Evolutionary conservation across 2,329 filamentous ascomycete genomes (phyloP), one percentile per base, ranked within the genome.

Genomic region (Stemphylium lycopersici): DNA sequence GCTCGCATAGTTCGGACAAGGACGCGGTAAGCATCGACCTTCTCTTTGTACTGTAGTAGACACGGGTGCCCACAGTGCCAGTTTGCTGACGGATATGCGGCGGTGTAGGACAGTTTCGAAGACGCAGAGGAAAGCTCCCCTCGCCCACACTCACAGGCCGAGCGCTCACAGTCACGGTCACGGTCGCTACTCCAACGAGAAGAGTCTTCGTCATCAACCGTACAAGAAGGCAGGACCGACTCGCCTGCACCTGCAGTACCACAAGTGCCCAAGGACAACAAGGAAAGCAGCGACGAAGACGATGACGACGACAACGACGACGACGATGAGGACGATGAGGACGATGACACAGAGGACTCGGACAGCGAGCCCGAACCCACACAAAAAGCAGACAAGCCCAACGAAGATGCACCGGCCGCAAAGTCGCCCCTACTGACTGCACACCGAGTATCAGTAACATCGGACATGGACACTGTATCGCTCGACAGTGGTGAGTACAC

Each of bases 41-140:
- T 13, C n/a, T 22, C 3, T 32, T 8, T 13, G 15, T 26, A 11
- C 4, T 26, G 8, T 20, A 10, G 22, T 38, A 38, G 24, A 16
- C n/a, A 2, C 33, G n/a, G 18, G 15, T 10, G 3, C 44, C 15
- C n/a, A 8, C 6, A n/a, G 42, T 48, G 31, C 20, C 48, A 38
- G 41, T 38, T 37, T 45, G 53, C 63, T 68, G 46, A 67, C 47
- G 22, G 11, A 20, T 16, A 34, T 45, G 48, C 51, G 52, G 55
- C 38, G 48, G 47, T 47, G 46, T 71, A 91, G 88, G 88, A 93
- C 67, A 84, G 84, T 13, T 96, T 96, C 69, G 91, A 96, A 78
- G 91, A 96, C 80, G 91, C 85, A 64, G 79, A 85, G 65, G 89
- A 90, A 74, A 84, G 81, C 55, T 74, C 68, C 52, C 68, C 73